Base-by-base conservation (phyloP, 345 rosid species). In the Bruguiera sexangula region DNA sequence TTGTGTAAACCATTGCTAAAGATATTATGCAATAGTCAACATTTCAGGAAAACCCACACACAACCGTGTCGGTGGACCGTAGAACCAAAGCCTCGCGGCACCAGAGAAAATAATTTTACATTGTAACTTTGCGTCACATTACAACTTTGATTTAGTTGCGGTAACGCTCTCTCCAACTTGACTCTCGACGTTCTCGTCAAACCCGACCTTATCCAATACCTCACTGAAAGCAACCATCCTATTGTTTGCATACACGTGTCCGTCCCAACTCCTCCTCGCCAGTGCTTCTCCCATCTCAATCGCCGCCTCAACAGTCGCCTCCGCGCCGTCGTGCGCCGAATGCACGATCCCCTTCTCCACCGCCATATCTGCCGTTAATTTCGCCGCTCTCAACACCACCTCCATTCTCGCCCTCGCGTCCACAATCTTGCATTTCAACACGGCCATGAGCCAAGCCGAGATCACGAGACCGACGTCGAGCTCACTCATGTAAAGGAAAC, bases 401-500 rank as follows among this genome's bases (percentile, higher is more conserved):
- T 74, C 73, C 32, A 65, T 54, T 34, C 66, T 22, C 52, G 32
- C 78, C 8, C 24, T 63, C n/a, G 24, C 7, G 22, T 46, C 29
- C 32, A 56, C 58, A 5, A 74, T 37, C 60, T 63, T 74, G 10
- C 27, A 31, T 60, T 57, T 63, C 60, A 74, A 7, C 24, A 63
- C 3, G n/a, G 69, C 52, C 51, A 29, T 16, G 34, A 74, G 69
- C 73, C 78, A 74, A 6, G 21, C 50, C 8, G 74, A 56, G n/a
- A 75, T 50, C 24, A 69, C 74, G 3, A 75, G 65, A 39, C 74
- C 74, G 22, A 75, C 69, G 32, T 69, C 78, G 6, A 75, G 30
- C 68, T 69, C 78, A 27, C 78, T 75, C 70, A 65, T 36, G 73
- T 69, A 69, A 22, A 75, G 22, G n/a, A 75, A 69, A 8, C 78